Evolutionary conservation across 768 basidiomycete genomes (phyloP).

Genomic region (Plicaturopsis crispa): DNA sequence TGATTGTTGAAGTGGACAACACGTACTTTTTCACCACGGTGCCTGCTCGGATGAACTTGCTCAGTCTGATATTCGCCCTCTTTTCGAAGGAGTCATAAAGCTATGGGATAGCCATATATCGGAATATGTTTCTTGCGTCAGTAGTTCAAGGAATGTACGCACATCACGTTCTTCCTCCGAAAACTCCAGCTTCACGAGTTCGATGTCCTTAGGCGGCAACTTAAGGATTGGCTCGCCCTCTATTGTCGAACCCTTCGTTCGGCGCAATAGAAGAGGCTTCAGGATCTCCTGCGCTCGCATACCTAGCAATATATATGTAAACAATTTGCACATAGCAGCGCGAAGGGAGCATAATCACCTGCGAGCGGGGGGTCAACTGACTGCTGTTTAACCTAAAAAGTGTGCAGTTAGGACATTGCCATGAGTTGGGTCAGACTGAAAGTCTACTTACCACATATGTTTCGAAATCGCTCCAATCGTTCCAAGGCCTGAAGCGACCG

Average conservation of each 20-base stretch:
- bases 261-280: conserved; percentile 57
- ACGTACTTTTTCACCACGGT: conserved; percentile 68
- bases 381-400: conserved; percentile 42
- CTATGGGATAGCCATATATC: conserved; percentile 18
- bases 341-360: conserved; percentile 31
- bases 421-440: background rate
- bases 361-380: conserved; percentile 52
- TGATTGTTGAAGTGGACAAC: background rate
- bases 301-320: conserved; percentile 24
- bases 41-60: conserved; percentile 53
- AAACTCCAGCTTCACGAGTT: conserved; percentile 55
- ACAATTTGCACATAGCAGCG: too few relatives aligned
- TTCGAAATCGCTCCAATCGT: conserved; percentile 67
- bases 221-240: conserved; percentile 67
- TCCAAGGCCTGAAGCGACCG: conserved; percentile 61
- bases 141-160: conserved; percentile 20
- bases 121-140: background rate
- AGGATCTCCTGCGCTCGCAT: conserved; percentile 62
- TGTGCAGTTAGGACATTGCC: conserved; percentile 1
- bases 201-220: conserved; percentile 53
- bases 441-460: conserved; percentile 37
- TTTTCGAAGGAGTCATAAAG: conserved; percentile 54
- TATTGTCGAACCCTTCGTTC: conserved; percentile 58
- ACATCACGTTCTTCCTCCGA: conserved; percentile 60
- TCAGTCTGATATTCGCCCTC: conserved; percentile 44